These are phyloP conservation scores for Kodamaea sagamina DNA, from an alignment of 805 yeast species.

Conservation along the genomic window DNA sequence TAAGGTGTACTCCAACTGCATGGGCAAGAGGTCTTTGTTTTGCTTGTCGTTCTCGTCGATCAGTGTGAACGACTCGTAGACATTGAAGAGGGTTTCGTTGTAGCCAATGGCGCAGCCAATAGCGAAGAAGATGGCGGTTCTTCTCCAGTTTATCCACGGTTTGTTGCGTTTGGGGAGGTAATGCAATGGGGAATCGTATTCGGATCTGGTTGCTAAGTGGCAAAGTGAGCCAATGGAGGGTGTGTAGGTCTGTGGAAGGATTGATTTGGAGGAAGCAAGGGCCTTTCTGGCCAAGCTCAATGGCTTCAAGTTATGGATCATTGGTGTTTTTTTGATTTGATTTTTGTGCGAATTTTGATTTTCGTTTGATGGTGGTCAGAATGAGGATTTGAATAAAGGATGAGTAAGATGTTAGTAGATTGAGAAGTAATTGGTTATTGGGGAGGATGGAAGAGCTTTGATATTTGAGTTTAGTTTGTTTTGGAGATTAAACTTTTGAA, in stretches of 20 bases:
- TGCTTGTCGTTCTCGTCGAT: conserved; percentile 23
- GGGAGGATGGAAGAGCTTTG: no score
- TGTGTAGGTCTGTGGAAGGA: not conserved
- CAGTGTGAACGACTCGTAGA: conserved; percentile 29
- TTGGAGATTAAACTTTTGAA: no score
- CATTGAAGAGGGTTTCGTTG: conserved; percentile 32
- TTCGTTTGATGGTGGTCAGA: no score
- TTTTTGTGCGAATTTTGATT: not conserved
- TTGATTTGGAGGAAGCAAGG: not conserved
- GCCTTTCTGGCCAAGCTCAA: no score
- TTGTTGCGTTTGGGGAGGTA: conserved; percentile 26
- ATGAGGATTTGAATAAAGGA: no score
- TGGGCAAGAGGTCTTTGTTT: conserved; percentile 28
- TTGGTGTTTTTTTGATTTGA: not conserved
- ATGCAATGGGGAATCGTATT: conserved; percentile 35
- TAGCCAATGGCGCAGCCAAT: conserved; percentile 38
- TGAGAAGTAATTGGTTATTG: no score
- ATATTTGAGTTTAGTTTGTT: no score
- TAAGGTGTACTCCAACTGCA: conserved; percentile 50
- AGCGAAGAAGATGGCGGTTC: conserved; percentile 28
- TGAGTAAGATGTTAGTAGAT: no score
- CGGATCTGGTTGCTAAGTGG: conserved; percentile 29
- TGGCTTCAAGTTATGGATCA: not conserved
- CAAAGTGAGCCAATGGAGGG: not conserved
- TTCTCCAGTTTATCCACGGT: conserved; percentile 35